Evolutionary conservation across 148 eudicot genomes (phyloP).

Genomic region (Rhododendron ferrugineum): DNA sequence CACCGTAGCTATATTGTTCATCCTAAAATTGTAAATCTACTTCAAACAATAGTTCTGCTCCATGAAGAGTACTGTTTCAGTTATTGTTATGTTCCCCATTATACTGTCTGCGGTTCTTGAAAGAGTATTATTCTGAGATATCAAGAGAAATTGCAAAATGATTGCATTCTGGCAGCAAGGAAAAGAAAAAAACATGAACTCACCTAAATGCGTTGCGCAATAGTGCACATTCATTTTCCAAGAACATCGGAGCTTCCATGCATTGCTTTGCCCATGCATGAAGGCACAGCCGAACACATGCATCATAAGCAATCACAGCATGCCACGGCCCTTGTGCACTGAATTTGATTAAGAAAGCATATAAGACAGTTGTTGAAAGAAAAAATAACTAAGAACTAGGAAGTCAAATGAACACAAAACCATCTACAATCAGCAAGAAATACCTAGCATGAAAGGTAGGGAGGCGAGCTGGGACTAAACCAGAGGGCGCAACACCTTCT

Average conservation of each 20-base stretch:
- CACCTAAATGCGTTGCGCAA: constrained; percentile 80
- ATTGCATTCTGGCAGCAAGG: background rate
- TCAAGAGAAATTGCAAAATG: background rate
- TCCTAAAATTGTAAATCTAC: background rate
- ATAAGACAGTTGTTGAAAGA: background rate
- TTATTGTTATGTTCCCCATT: background rate
- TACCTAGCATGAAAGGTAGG: constrained; percentile 98
- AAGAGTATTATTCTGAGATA: background rate
- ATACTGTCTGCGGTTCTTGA: background rate
- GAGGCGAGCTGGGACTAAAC: constrained; percentile 59
- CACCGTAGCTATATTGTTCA: background rate
- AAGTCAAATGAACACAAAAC: background rate
- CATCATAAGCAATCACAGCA: constrained; percentile 85
- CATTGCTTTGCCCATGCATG: constrained; percentile 97
- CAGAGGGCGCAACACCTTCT: constrained; percentile 57
- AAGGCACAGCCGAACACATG: constrained; percentile 91
- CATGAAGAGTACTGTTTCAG: background rate
- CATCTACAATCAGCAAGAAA: constrained; percentile 6
- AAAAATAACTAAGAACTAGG: background rate
- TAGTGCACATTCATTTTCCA: constrained; percentile 84
- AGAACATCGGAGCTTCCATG: constrained; percentile 84
- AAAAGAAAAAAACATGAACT: constrained; percentile 15
- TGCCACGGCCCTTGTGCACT: constrained; percentile 94
- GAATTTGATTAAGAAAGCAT: constrained; percentile 18
- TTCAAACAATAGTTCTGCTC: background rate